These are phyloP conservation scores for Dipteronia sinensis DNA, from an alignment of 345 rosid species.

Conservation along the genomic window DNA sequence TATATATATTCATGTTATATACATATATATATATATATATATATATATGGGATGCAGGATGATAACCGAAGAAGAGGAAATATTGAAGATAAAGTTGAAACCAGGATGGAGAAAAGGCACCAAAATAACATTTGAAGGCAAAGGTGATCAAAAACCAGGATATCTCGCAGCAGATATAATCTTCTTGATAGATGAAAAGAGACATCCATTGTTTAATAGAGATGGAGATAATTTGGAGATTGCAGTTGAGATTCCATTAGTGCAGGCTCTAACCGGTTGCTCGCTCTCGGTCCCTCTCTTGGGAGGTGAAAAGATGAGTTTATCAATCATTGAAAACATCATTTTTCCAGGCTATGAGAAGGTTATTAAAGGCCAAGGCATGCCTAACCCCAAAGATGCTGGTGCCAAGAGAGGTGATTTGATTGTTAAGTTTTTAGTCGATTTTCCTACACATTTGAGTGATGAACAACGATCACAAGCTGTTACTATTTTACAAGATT, in stretches of 20 bases:
- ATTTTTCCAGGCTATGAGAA: constrained; percentile 68
- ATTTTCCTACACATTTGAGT: constrained; percentile 59
- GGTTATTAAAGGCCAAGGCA: constrained; percentile 68
- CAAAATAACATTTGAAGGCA: constrained; percentile 79
- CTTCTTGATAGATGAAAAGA: constrained; percentile 59
- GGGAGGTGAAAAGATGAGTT: constrained; percentile 56
- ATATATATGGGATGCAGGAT: constrained; percentile 37
- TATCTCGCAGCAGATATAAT: constrained; percentile 67
- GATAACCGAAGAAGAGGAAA: constrained; percentile 64
- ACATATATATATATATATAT: not conserved
- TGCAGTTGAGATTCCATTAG: constrained; percentile 66
- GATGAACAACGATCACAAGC: constrained; percentile 55
- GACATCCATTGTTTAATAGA: constrained; percentile 65
- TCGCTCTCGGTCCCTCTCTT: constrained; percentile 65
- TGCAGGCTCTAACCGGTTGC: constrained; percentile 81
- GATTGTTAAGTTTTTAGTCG: constrained; percentile 50
- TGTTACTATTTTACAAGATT: constrained; percentile 50
- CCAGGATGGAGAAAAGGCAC: constrained; percentile 97
- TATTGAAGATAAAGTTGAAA: constrained; percentile 56
- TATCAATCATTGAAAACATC: constrained; percentile 47
- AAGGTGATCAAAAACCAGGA: constrained; percentile 81
- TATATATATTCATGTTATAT: too few species aligned
- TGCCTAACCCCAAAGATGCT: constrained; percentile 54
- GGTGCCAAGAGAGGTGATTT: constrained; percentile 55
- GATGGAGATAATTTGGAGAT: constrained; percentile 68